Evolutionary conservation across 2,329 filamentous ascomycete species (phyloP).

Genomic region (Sporothrix luriei): DNA sequence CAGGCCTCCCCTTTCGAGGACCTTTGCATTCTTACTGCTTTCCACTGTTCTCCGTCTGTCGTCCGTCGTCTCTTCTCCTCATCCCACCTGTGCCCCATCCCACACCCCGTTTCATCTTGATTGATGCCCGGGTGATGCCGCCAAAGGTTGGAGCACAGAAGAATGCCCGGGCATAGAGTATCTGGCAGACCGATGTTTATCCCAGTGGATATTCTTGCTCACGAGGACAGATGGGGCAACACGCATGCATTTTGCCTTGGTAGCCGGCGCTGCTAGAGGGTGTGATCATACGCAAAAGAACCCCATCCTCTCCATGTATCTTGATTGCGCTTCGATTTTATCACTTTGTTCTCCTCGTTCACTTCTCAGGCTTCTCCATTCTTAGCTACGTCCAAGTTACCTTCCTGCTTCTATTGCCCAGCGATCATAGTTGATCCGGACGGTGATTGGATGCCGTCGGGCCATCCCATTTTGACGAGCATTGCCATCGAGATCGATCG

Average conservation of each 20-base stretch:
- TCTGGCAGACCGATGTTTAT: not conserved
- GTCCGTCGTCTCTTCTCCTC: not conserved
- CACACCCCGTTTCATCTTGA: slow-evolving; percentile 20
- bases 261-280: not conserved
- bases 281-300: not conserved
- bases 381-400: too few species aligned
- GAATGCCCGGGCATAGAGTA: not conserved
- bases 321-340: not conserved
- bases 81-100: not conserved
- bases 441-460: not conserved
- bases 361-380: not conserved
- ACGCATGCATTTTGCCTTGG: not conserved
- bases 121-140: slow-evolving; percentile 7
- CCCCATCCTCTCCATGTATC: not conserved
- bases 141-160: not conserved
- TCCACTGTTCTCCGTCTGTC: not conserved
- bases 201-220: not conserved
- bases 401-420: not conserved
- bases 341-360: not conserved
- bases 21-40: not conserved
- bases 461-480: not conserved
- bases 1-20: not conserved
- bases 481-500: slow-evolving; percentile 11
- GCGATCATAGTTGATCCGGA: not conserved
- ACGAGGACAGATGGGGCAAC: slow-evolving; percentile 3